Conservation (phyloP, 2,329 filamentous ascomycete species). For the Sporothrix brasiliensis region DNA sequence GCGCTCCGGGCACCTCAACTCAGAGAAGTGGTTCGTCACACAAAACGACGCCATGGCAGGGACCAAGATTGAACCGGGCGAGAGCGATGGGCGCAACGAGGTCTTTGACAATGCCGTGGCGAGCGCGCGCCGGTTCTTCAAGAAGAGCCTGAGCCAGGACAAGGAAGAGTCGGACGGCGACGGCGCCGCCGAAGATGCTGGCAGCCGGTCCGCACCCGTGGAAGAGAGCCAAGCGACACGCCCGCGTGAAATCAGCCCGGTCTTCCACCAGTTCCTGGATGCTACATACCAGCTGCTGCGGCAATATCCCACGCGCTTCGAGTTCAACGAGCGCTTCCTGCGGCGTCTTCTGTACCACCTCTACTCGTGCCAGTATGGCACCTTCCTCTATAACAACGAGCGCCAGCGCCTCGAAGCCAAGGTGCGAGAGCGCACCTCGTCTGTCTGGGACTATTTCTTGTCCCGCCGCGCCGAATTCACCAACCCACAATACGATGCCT, state of each 20-base stretch:
- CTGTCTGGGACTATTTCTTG: conserved; percentile 96
- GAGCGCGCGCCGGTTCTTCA: conserved; percentile 88
- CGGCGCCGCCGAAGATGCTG: conserved; percentile 47
- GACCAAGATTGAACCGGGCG: conserved; percentile 62
- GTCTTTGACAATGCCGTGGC: conserved; percentile 83
- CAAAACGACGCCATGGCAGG: conserved; percentile 78
- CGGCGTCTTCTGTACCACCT: conserved; percentile 88
- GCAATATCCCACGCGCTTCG: conserved; percentile 85
- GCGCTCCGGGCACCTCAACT: conserved; percentile 82
- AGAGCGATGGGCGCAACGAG: conserved; percentile 66
- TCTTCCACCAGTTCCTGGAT: conserved; percentile 97
- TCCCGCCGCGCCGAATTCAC: conserved; percentile 77
- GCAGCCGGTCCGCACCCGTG: conserved; percentile 38
- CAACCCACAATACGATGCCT: conserved; percentile 74
- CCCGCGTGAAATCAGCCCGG: conserved; percentile 88
- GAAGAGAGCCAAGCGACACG: conserved; percentile 69
- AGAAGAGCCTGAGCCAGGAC: conserved; percentile 68
- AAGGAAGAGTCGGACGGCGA: conserved; percentile 64
- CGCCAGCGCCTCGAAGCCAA: conserved; percentile 76
- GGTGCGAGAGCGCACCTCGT: conserved; percentile 72
- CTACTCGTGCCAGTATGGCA: conserved; percentile 95
- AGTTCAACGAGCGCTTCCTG: conserved; percentile 94
- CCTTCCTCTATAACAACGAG: conserved; percentile 93
- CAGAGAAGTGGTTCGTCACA: conserved; percentile 90
- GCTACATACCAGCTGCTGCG: conserved; percentile 87